A percentile compares a stretch with the other conserved stretches of the same genome.
Evolutionary conservation across 139 green algal genomes (phyloP).

Genomic region (Haematococcus lacustris): DNA sequence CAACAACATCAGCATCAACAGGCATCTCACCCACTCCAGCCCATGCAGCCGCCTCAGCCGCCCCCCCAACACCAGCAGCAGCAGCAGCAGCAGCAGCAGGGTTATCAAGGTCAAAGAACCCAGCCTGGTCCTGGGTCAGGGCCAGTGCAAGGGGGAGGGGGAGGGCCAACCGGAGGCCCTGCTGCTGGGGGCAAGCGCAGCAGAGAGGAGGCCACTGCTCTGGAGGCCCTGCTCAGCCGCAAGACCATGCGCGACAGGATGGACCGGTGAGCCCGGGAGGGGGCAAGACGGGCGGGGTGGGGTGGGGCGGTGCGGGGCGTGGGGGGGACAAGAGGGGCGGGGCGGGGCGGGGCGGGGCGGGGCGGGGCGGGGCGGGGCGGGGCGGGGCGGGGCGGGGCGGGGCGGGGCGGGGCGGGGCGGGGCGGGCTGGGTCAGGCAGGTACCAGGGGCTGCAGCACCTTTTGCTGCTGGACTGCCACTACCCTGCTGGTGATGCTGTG

Average conservation of each 20-base stretch:
- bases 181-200: neutral
- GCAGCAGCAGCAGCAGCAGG: too few relatives aligned
- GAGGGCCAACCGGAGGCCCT: neutral
- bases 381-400: neutral
- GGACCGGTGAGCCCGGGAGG: too few relatives aligned
- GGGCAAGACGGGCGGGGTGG: too few relatives aligned
- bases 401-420: neutral
- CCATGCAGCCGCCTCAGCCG: neutral
- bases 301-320: too few relatives aligned
- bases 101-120: too few relatives aligned
- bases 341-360: too few relatives aligned
- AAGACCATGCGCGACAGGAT: conserved; percentile 15
- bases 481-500: neutral
- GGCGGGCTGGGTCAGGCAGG: neutral
- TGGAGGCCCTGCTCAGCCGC: conserved; percentile 16
- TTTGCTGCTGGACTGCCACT: neutral
- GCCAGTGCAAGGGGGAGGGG: neutral
- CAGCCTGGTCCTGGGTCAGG: too few relatives aligned
- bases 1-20: neutral
- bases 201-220: neutral
- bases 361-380: neutral
- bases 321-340: conserved; percentile 15
- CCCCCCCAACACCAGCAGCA: neutral
- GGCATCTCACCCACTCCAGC: neutral
- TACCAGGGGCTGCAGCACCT: too few relatives aligned